Evolutionary conservation across 805 yeast genomes (phyloP), one percentile per base, ranked within the genome.

Genomic region (Suhomyces sp.): DNA sequence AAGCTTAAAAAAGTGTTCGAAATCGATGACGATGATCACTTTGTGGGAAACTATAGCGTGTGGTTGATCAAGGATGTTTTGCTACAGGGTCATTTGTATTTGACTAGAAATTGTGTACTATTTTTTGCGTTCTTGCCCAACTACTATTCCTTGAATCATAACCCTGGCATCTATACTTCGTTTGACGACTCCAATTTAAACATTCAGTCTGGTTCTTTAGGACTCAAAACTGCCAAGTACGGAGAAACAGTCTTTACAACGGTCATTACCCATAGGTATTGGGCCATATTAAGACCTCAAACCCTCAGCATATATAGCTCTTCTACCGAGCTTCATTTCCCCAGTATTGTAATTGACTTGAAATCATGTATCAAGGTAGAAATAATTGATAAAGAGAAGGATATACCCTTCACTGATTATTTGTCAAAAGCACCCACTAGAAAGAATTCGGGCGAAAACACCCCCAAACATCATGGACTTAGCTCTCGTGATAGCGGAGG

Each of bases 1-100:
- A 69, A 72, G 52, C 60, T 75, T 40, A 66, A 68, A 50, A 56
- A 58, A 17, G 72, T 67, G 3, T 75, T 75, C 58, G 75, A 74
- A 4, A 66, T 86, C n/a, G 64, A 67, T n/a, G 79, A 76, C 19
- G 76, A 76, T 40, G 91, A 86, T 57, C 66, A 67, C n/a, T 76
- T 85, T 53, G 59, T 79, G 29, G 79, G 77, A n/a, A 87, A 84
- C 55, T 86, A 77, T 60, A 78, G 86, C 2, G 83, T 91, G 27
- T 92, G 97, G 96, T 72, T 92, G 35, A 73, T 90, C 52, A 81
- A 84, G 53, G 96, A 89, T 60, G 94, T 92, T 0, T 71, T 93
- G 24, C 70, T 91, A 22, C 97, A 90, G 66, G 98, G 98, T 2
- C 92, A 87, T 60, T 66, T 91, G 15, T 87, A 87, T 59, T 66